Conservation (phyloP, 305 asterid species). For the Ilex paraguariensis region DNA sequence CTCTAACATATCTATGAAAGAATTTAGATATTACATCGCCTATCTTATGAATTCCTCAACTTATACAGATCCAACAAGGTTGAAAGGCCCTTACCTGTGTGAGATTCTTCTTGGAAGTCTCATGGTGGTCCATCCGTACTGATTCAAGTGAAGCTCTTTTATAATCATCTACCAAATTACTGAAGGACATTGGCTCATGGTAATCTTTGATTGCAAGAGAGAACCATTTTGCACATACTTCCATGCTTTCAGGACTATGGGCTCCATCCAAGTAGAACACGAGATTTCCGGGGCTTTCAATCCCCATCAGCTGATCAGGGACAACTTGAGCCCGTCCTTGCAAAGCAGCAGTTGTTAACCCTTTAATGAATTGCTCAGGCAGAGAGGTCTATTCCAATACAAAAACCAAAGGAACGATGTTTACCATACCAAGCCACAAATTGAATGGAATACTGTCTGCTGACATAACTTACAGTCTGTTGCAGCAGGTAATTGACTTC, state of each 20-base stretch:
- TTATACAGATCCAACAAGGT: slow-evolving; percentile 4
- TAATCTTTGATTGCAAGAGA: slow-evolving; percentile 52
- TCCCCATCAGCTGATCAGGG: slow-evolving; percentile 57
- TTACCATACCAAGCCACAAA: no score
- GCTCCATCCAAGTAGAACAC: slow-evolving; percentile 96
- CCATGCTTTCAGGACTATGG: slow-evolving; percentile 99
- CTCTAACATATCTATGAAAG: no score
- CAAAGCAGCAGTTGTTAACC: slow-evolving; percentile 66
- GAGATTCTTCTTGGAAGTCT: slow-evolving; percentile 30
- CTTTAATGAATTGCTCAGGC: slow-evolving; percentile 82
- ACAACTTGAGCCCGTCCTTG: slow-evolving; percentile 97
- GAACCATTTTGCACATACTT: slow-evolving; percentile 96
- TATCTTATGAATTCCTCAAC: neutral
- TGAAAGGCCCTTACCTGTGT: slow-evolving; percentile 46
- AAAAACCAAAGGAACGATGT: no score
- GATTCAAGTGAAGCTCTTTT: slow-evolving; percentile 24
- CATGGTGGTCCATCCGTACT: slow-evolving; percentile 20
- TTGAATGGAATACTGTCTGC: neutral
- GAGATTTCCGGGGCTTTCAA: slow-evolving; percentile 60
- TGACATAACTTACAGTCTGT: slow-evolving; percentile 60
- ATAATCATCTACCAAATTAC: slow-evolving; percentile 22
- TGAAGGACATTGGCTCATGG: slow-evolving; percentile 17
- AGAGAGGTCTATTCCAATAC: slow-evolving; percentile 48
- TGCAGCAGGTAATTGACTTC: slow-evolving; percentile 63
- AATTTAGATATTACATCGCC: no score